Evolutionary conservation across 345 rosid species (phyloP).

Genomic region (Laguncularia racemosa): DNA sequence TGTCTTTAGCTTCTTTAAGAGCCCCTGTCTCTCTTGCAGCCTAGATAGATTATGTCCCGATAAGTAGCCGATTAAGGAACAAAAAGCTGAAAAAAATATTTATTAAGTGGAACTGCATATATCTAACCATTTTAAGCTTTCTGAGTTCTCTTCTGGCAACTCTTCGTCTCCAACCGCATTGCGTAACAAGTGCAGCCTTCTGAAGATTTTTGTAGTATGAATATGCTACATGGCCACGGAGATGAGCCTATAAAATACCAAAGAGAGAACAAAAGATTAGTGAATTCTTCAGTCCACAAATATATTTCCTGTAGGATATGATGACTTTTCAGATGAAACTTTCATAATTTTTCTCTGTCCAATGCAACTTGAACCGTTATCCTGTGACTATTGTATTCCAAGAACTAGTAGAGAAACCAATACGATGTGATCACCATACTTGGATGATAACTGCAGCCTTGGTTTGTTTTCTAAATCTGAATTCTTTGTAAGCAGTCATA

Average conservation of each 20-base stretch:
- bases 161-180: slow-evolving; percentile 94
- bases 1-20: slow-evolving; percentile 97
- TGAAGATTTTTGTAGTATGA: slow-evolving; percentile 75
- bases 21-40: slow-evolving; percentile 96
- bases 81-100: no score
- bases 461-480: slow-evolving; percentile 43
- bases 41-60: slow-evolving; percentile 29
- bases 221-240: slow-evolving; percentile 55
- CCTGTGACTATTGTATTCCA: neutral
- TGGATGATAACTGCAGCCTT: slow-evolving; percentile 52
- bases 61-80: no score
- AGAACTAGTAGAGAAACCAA: neutral
- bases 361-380: neutral
- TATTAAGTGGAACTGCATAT: no score
- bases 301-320: no score
- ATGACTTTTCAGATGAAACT: no score
- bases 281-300: no score
- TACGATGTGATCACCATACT: slow-evolving; percentile 17
- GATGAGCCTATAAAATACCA: slow-evolving; percentile 56
- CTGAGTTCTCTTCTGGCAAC: slow-evolving; percentile 94
- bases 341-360: neutral
- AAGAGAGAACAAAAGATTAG: neutral
- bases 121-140: slow-evolving; percentile 74
- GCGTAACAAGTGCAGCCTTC: slow-evolving; percentile 72
- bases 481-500: slow-evolving; percentile 46